Evolutionary conservation across 2,329 filamentous ascomycete species (phyloP), one percentile per base, ranked within the genome.

Genomic region (Leptographium wingfieldii): DNA sequence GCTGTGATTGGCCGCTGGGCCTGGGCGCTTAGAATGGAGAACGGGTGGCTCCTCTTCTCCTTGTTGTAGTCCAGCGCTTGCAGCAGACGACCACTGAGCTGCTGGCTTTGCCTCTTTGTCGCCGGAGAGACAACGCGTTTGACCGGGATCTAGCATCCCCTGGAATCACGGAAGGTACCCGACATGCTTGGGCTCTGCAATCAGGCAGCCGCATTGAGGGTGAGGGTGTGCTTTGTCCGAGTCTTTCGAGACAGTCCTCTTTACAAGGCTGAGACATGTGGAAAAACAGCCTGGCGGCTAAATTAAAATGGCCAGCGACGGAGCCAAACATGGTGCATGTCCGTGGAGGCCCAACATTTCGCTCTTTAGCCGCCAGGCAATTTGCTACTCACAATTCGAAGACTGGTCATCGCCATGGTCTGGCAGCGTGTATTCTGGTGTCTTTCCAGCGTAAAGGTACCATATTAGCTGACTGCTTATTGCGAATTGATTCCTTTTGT

Each of bases 21-120:
- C 51, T 52, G 57, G 62, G 62, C 62, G 62, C 62, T 62, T 63
- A 63, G 22, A 49, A 40, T 35, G 19, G 40, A 49, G 33, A 46
- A 33, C 38, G 25, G 46, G 56, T 57, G 51, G 51, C 58, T 58
- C 58, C 58, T 58, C 56, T 54, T 35, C 53, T 25, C 5, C 9
- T 9, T 14, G 33, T 9, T 35, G 11, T 14, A 2, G 48, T n/a
- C 33, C 16, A 38, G 54, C 54, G 54, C 54, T 56, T 56, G 35
- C 22, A 56, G 54, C 5, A 7, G 27, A n/a, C 52, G 29, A 35
- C 27, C 31, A 35, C 19, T 35, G n/a, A 22, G 52, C 31, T 22
- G 31, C 52, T 12, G 48, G 22, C 48, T 46, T 46, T 46, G 22
- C 22, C 48, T 27, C 22, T 27, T 51, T 51, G 48, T 9, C 46